A percentile compares a stretch with the other conserved stretches of the same genome.
phyloP scores from a whole-genome alignment of 2,329 filamentous ascomycete genomes.

The Aphanoascus verrucosus region DNA sequence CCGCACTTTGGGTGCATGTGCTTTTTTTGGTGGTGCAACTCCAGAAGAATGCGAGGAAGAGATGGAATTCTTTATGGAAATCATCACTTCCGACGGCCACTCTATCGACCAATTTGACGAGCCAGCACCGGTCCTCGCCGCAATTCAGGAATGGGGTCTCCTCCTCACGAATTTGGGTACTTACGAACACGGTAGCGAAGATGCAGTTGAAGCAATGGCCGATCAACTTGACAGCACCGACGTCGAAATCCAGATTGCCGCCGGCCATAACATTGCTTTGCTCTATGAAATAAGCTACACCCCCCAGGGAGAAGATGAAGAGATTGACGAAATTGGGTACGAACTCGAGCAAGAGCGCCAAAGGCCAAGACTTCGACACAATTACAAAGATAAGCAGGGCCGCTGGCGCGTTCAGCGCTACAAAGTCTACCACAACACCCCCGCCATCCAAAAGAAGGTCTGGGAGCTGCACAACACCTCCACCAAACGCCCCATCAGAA shows the following conservation, averaged over 20 bases:
- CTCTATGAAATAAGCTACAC: conserved; percentile 65
- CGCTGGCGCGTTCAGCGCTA: conserved; percentile 51
- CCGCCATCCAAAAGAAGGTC: conserved; percentile 50
- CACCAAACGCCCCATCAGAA: conserved; percentile 53
- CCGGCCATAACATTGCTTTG: conserved; percentile 70
- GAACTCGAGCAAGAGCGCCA: conserved; percentile 34
- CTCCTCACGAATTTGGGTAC: conserved; percentile 69
- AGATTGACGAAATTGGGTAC: conserved; percentile 36
- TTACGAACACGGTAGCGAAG: conserved; percentile 57
- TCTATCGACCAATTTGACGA: conserved; percentile 61
- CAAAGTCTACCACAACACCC: conserved; percentile 54
- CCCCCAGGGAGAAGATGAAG: conserved; percentile 47
- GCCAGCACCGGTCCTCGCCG: conserved; percentile 58
- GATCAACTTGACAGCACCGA: conserved; percentile 74
- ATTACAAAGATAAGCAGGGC: conserved; percentile 31
- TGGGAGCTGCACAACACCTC: conserved; percentile 50
- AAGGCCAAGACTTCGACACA: conserved; percentile 28
- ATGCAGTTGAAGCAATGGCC: conserved; percentile 67
- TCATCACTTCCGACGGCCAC: conserved; percentile 68
- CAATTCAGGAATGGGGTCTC: conserved; percentile 68
- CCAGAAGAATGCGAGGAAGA: conserved; percentile 58
- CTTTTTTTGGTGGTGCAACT: conserved; percentile 64
- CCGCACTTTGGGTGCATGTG: conserved; percentile 60
- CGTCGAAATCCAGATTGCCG: conserved; percentile 61
- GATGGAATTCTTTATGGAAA: conserved; percentile 65